Evolutionary conservation across 371 early-diverging fungal species (phyloP), one percentile per base, ranked within the genome.

Genomic region (Mucor mucedo): DNA sequence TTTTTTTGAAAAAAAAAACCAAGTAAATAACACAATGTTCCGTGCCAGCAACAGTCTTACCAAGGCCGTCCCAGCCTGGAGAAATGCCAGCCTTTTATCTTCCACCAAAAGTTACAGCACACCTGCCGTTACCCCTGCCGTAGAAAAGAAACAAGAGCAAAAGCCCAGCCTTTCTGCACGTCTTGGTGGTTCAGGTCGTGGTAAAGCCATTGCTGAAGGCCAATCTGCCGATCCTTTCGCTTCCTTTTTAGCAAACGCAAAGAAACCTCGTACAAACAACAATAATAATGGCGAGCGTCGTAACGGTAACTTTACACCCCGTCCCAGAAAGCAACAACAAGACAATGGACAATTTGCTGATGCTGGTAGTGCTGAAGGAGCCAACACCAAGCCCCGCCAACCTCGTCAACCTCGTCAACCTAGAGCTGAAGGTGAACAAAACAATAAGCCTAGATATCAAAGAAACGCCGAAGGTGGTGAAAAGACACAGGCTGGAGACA

Each of bases 171-270:
- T 69, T 48, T 73, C 79, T 29, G 58, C 61, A 32, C 75, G 80
- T 55, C 55, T 79, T 28, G 75, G 75, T 29, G 80, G 80, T 54
- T 55, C 73, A 49, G 80, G 80, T 42, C 75, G 80, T 66, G 80
- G 80, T 48, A 71, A 73, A 30, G 48, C 60, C 11, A 38, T 71
- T n/a, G 58, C 60, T 7, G 47, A 38, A 28, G 63, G 44, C 11
- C 33, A 38, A 14, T 56, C 33, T 14, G n/a, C 56, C 38, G 80
- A 79, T 73, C 72, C 76, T 9, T 75, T 79, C 50, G 60, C 66
- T 29, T 41, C 66, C n/a, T 79, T 79, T 45, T 62, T 79, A 44
- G 62, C 72, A 14, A 73, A 67, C 33, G 60, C 60, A 10, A 63
- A 60, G 21, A 60, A 58, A 10, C 49, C 52, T 45, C 55, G 52